A percentile compares a stretch with the other conserved stretches of the same genome.
phyloP scores from a whole-genome alignment of 148 eudicot genomes.

The Nyssa sinensis region DNA sequence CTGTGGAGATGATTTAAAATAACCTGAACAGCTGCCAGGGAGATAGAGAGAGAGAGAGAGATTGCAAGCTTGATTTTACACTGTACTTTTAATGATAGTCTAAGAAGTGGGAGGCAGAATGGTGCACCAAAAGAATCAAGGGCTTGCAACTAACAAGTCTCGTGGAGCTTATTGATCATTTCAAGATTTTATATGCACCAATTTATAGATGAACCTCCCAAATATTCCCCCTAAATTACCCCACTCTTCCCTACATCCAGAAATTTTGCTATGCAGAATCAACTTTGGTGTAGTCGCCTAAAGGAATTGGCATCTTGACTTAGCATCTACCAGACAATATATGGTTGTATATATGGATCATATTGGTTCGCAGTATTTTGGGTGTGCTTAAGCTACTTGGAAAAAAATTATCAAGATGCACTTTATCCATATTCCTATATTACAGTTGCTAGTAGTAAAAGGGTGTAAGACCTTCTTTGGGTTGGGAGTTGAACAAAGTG shows the following conservation, averaged over 20 bases:
- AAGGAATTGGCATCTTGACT: neutral
- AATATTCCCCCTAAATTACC: neutral
- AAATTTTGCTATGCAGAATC: neutral
- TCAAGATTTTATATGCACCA: neutral
- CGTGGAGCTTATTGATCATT: neutral
- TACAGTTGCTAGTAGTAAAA: neutral
- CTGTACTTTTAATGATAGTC: too few species aligned
- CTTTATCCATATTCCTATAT: neutral
- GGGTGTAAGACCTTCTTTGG: constrained; percentile 69
- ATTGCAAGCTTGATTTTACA: too few species aligned
- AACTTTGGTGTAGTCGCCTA: neutral
- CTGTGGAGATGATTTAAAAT: neutral
- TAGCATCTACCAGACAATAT: neutral
- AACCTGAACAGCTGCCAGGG: neutral
- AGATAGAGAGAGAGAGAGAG: neutral
- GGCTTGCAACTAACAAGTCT: neutral
- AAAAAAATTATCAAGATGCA: neutral
- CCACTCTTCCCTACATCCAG: neutral
- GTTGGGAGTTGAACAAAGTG: constrained; percentile 89
- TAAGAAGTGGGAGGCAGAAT: too few species aligned
- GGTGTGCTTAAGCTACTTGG: neutral
- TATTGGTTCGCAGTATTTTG: too few species aligned
- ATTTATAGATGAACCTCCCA: neutral
- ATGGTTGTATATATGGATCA: neutral
- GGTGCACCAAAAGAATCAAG: neutral